Percentiles rank a stretch among this genome's conserved stretches.
Evolutionary conservation across 371 early-diverging fungal species (phyloP).

Genomic region (Mucor irregularis): DNA sequence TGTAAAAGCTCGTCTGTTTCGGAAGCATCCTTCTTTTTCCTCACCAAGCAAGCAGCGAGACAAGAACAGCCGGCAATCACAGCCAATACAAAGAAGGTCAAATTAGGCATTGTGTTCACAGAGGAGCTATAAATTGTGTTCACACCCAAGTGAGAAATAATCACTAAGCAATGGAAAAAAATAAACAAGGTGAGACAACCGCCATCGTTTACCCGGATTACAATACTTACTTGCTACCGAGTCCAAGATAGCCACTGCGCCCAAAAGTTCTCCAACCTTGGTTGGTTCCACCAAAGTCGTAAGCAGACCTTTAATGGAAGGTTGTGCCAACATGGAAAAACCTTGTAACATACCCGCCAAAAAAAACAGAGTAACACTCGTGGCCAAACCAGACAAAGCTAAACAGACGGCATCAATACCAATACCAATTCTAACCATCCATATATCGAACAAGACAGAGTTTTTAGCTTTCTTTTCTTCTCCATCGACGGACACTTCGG

Average conservation of each 20-base stretch:
- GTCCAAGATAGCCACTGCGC: slow-evolving; percentile 52
- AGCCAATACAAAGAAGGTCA: slow-evolving; percentile 41
- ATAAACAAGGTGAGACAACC: not conserved
- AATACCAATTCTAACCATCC: slow-evolving; percentile 51
- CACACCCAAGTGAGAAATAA: slow-evolving; percentile 34
- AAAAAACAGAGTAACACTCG: slow-evolving; percentile 22
- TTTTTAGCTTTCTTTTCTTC: not conserved
- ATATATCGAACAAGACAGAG: slow-evolving; percentile 39
- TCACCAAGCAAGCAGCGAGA: slow-evolving; percentile 20
- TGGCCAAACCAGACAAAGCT: slow-evolving; percentile 35
- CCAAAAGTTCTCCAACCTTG: slow-evolving; percentile 52
- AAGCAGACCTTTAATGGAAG: slow-evolving; percentile 45
- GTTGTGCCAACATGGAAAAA: slow-evolving; percentile 37
- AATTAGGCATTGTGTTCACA: slow-evolving; percentile 45
- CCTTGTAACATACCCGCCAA: slow-evolving; percentile 37
- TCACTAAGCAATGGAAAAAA: slow-evolving; percentile 15
- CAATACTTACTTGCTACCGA: slow-evolving; percentile 43
- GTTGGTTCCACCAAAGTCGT: slow-evolving; percentile 46
- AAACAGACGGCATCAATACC: slow-evolving; percentile 37
- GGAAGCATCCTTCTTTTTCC: not conserved
- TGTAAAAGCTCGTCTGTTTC: not conserved
- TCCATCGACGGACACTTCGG: not conserved
- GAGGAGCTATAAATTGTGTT: slow-evolving; percentile 50
- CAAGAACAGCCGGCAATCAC: slow-evolving; percentile 7
- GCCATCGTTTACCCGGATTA: no score